Conservation (phyloP, 352 stramenopile genomes). For the Phytophthora ohioensis region DNA sequence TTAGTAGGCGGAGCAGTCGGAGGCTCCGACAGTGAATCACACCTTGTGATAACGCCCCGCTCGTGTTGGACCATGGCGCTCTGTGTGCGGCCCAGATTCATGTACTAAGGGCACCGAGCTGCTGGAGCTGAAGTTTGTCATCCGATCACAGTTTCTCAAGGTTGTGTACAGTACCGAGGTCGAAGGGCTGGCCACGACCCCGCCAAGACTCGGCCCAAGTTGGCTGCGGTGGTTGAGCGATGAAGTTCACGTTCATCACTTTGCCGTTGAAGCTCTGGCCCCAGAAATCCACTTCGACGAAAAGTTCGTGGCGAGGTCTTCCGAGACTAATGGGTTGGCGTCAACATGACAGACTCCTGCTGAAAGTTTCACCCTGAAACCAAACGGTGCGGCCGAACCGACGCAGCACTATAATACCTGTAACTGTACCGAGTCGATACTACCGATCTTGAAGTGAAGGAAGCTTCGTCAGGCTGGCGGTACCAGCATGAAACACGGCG, state of each 20-base stretch:
- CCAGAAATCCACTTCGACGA: no score
- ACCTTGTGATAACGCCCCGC: background rate
- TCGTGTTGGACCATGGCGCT: background rate
- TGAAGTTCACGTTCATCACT: no score
- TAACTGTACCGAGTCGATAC: no score
- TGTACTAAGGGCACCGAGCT: no score
- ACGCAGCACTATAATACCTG: background rate
- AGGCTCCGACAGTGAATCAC: background rate
- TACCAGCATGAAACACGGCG: background rate
- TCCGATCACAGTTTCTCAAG: slow-evolving; percentile 1
- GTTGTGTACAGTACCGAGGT: no score
- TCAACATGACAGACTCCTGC: background rate
- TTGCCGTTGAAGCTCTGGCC: no score
- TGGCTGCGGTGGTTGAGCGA: no score
- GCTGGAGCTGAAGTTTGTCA: background rate
- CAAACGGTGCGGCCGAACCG: background rate
- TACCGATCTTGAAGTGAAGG: background rate
- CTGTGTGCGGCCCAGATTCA: background rate
- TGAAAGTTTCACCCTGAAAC: slow-evolving; percentile 7
- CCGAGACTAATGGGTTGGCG: slow-evolving; percentile 6
- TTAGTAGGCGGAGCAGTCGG: background rate
- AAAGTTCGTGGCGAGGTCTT: no score
- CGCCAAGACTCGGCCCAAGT: no score
- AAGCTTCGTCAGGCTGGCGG: background rate
- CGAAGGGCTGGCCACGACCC: no score